phyloP scores from a whole-genome alignment of 148 eudicot genomes.

The Rhododendron mucronatum region DNA sequence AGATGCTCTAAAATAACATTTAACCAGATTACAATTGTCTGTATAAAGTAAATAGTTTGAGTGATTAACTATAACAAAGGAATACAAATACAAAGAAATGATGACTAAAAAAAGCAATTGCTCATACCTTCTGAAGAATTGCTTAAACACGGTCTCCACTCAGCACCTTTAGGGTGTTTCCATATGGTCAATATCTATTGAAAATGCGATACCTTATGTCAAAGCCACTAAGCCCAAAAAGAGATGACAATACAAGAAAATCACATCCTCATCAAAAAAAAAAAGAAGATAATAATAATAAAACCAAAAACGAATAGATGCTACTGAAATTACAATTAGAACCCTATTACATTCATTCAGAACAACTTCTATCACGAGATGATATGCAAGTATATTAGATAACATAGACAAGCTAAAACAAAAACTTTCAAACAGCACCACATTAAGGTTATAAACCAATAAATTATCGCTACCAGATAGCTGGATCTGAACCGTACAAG shows the following conservation, averaged over 20 bases:
- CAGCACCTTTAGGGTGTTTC: constrained; percentile 87
- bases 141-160: constrained; percentile 88
- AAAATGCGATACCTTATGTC: constrained; percentile 7
- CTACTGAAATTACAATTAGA: not conserved
- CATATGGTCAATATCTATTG: constrained; percentile 85
- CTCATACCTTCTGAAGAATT: constrained; percentile 69
- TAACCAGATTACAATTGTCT: not conserved
- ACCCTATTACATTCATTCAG: not conserved
- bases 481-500: not conserved
- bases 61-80: not conserved
- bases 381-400: not conserved
- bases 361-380: not conserved
- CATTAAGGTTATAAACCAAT: not conserved
- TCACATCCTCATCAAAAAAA: not conserved
- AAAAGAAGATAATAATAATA: not conserved
- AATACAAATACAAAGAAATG: not conserved
- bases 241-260: not conserved
- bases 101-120: not conserved
- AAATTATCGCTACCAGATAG: not conserved
- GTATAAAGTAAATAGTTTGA: not conserved
- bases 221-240: constrained; percentile 8
- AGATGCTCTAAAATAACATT: not conserved
- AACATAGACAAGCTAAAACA: not conserved
- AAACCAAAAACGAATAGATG: not conserved
- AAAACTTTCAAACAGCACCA: not conserved